A percentile compares a stretch with the other conserved stretches of the same genome.
These are phyloP conservation scores for Rhodosporidiobolus odoratus DNA, from an alignment of 768 basidiomycete species.

Conservation along the genomic window DNA sequence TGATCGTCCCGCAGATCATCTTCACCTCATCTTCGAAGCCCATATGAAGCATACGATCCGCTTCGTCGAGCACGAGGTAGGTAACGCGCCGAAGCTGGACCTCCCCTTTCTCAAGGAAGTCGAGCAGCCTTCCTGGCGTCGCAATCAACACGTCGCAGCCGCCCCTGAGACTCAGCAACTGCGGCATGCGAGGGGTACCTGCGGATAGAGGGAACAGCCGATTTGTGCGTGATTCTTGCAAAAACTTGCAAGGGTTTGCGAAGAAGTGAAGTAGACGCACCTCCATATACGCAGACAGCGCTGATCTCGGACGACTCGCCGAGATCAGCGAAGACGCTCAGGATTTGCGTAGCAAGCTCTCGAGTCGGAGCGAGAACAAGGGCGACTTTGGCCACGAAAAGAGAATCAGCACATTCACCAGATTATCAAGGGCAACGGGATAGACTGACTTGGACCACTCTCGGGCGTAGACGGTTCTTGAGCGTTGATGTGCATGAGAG, in stretches of 20 bases:
- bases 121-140: constrained; percentile 93
- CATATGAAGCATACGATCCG: constrained; percentile 96
- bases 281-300: constrained; percentile 51
- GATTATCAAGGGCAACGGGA: background rate
- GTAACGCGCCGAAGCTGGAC: constrained; percentile 92
- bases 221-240: too few species aligned
- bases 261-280: background rate
- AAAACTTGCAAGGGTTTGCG: too few species aligned
- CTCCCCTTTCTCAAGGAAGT: constrained; percentile 87
- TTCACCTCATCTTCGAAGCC: constrained; percentile 78
- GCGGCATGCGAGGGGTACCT: constrained; percentile 61
- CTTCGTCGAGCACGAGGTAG: constrained; percentile 94
- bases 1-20: constrained; percentile 48
- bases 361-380: constrained; percentile 87
- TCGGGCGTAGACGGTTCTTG: constrained; percentile 66
- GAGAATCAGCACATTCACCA: background rate
- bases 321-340: constrained; percentile 74
- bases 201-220: constrained; percentile 84
- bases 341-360: constrained; percentile 76
- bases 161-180: constrained; percentile 57
- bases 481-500: constrained; percentile 61
- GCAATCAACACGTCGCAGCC: constrained; percentile 87
- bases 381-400: constrained; percentile 48
- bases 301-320: background rate
- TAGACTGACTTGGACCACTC: constrained; percentile 65